Evolutionary conservation across 441 rosid species (phyloP).

Genomic region (Gossypium lobatum): DNA sequence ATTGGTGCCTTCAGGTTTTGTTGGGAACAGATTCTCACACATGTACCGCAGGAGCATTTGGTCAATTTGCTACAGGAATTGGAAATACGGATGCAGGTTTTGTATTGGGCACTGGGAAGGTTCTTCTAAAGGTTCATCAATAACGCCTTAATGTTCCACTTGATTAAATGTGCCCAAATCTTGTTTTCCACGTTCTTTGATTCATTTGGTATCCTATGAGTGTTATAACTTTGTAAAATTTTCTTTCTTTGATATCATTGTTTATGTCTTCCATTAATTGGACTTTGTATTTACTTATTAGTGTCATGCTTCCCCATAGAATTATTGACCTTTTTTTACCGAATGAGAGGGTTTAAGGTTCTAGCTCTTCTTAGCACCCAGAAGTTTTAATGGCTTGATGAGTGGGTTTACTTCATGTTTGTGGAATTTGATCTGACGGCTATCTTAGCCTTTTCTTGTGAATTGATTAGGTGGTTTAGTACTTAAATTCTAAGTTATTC

Average conservation of each 20-base stretch:
- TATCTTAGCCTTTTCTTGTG: neutral
- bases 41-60: slow-evolving; percentile 97
- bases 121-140: slow-evolving; percentile 74
- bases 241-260: neutral
- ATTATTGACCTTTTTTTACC: neutral
- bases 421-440: neutral
- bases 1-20: slow-evolving; percentile 49
- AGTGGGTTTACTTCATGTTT: neutral
- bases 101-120: slow-evolving; percentile 84
- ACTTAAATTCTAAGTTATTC: neutral
- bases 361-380: no score
- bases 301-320: neutral
- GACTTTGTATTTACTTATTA: no score
- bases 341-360: neutral
- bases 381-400: no score
- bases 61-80: slow-evolving; percentile 96
- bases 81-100: slow-evolving; percentile 99
- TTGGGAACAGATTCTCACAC: slow-evolving; percentile 95
- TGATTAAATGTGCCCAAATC: neutral
- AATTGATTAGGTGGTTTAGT: neutral
- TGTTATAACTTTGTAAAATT: neutral
- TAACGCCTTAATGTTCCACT: neutral
- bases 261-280: neutral
- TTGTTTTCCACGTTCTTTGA: neutral
- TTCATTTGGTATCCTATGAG: neutral